Percentiles rank a stretch among this genome's conserved stretches.
These are phyloP conservation scores for Teunomyces funiuensis DNA, from an alignment of 805 yeast genomes.

Conservation along the genomic window DNA sequence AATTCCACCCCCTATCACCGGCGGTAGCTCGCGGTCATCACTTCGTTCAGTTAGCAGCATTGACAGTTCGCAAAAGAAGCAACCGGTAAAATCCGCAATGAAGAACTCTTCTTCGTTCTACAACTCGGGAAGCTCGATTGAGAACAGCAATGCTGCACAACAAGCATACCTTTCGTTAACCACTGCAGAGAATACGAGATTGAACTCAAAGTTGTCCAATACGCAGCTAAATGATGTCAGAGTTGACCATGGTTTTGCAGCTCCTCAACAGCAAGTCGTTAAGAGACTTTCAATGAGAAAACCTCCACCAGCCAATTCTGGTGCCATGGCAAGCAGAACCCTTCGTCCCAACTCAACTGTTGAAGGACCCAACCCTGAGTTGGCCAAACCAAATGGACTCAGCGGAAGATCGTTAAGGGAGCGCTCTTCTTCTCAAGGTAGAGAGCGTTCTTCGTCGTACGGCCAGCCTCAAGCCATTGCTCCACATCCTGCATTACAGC, in stretches of 20 bases:
- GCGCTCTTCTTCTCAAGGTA: background rate
- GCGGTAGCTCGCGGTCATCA: constrained; percentile 30
- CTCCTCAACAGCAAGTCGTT: constrained; percentile 7
- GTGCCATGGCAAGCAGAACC: constrained; percentile 24
- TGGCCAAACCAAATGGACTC: constrained; percentile 20
- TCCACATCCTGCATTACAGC: constrained; percentile 41
- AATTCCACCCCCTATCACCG: constrained; percentile 15
- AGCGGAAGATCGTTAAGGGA: constrained; percentile 28
- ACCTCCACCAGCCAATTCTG: constrained; percentile 16
- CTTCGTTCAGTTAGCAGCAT: constrained; percentile 26
- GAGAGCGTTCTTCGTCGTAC: constrained; percentile 5
- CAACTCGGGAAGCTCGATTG: constrained; percentile 10
- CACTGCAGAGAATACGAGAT: constrained; percentile 76
- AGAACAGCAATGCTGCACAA: constrained; percentile 45
- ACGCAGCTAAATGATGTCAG: constrained; percentile 31
- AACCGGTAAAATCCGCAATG: constrained; percentile 57
- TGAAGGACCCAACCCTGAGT: constrained; percentile 3
- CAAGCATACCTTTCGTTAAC: constrained; percentile 66
- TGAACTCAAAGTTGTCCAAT: constrained; percentile 60
- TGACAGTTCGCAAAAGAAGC: constrained; percentile 19
- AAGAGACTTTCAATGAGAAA: constrained; percentile 30
- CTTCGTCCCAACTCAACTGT: constrained; percentile 36
- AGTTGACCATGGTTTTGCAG: constrained; percentile 6
- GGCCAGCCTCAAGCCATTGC: constrained; percentile 32
- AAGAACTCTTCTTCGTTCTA: constrained; percentile 35